phyloP scores from a whole-genome alignment of 2,329 filamentous ascomycete genomes.

The Ilyonectria destructans region DNA sequence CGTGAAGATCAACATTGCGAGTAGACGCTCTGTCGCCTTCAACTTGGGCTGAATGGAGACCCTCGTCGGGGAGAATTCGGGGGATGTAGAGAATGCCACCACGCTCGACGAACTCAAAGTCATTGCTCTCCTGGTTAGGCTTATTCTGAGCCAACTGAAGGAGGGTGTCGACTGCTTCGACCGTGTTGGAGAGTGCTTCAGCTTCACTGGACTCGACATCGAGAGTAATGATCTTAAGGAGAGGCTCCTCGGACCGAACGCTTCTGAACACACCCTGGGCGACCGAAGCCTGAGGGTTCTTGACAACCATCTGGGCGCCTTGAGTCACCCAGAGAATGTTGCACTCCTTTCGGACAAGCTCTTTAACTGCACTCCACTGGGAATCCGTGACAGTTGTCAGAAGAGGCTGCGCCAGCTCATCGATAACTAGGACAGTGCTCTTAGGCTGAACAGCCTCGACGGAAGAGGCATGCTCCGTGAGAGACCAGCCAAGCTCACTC shows the following conservation, averaged over 20 bases:
- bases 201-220: constrained; percentile 25
- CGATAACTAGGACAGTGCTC: constrained; percentile 23
- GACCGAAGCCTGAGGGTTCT: constrained; percentile 14
- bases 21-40: not conserved
- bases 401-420: constrained; percentile 19
- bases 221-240: constrained; percentile 22
- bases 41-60: constrained; percentile 5
- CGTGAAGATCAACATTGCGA: constrained; percentile 6
- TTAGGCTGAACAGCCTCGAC: not conserved
- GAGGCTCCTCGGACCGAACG: constrained; percentile 24
- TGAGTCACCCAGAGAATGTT: constrained; percentile 31
- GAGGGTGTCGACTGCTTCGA: constrained; percentile 10
- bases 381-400: constrained; percentile 10
- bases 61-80: constrained; percentile 23
- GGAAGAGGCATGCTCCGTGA: not conserved
- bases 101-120: constrained; percentile 29
- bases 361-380: constrained; percentile 20
- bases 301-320: constrained; percentile 27
- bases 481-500: constrained; percentile 1
- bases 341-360: constrained; percentile 25
- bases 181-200: not conserved
- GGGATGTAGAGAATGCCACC: constrained; percentile 24
- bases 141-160: constrained; percentile 10
- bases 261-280: constrained; percentile 31
- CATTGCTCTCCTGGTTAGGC: constrained; percentile 14